phyloP scores from a whole-genome alignment of 2,329 filamentous ascomycete species.

The Zymoseptoria brevis region DNA sequence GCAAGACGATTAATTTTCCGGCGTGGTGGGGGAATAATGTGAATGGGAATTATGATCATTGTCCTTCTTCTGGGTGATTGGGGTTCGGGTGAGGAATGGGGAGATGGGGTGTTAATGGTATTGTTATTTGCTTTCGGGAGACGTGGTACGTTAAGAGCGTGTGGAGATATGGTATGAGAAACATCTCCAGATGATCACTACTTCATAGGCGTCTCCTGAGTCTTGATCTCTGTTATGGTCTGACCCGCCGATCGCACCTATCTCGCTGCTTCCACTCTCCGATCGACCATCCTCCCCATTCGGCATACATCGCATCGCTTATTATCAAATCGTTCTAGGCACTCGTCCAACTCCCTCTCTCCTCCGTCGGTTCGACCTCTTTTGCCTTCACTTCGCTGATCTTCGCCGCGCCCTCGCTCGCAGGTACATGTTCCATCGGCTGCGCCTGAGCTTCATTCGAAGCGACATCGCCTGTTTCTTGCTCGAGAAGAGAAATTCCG shows the following conservation, averaged over 20 bases:
- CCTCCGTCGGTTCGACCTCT: background rate
- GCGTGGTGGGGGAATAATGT: conserved; percentile 50
- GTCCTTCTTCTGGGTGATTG: conserved; percentile 27
- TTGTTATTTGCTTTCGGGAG: too few relatives aligned
- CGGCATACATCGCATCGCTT: too few relatives aligned
- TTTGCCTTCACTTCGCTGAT: background rate
- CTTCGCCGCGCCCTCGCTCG: background rate
- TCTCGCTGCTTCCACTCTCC: too few relatives aligned
- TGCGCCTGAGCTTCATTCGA: background rate
- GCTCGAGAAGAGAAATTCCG: background rate
- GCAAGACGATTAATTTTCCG: conserved; percentile 38
- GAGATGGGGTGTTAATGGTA: too few relatives aligned
- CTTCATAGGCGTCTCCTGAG: too few relatives aligned
- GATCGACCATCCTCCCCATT: too few relatives aligned
- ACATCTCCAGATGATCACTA: too few relatives aligned
- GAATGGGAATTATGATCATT: conserved; percentile 43
- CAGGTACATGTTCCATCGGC: background rate
- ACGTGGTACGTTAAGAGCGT: too few relatives aligned
- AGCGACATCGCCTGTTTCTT: background rate
- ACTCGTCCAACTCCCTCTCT: background rate
- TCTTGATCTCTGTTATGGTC: too few relatives aligned
- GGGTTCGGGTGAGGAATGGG: background rate
- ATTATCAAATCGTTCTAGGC: too few relatives aligned
- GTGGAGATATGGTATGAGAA: too few relatives aligned
- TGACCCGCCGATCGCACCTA: too few relatives aligned